These are phyloP conservation scores for Epicoccum sorghinum DNA, from an alignment of 2,329 filamentous ascomycete genomes.

Conservation along the genomic window DNA sequence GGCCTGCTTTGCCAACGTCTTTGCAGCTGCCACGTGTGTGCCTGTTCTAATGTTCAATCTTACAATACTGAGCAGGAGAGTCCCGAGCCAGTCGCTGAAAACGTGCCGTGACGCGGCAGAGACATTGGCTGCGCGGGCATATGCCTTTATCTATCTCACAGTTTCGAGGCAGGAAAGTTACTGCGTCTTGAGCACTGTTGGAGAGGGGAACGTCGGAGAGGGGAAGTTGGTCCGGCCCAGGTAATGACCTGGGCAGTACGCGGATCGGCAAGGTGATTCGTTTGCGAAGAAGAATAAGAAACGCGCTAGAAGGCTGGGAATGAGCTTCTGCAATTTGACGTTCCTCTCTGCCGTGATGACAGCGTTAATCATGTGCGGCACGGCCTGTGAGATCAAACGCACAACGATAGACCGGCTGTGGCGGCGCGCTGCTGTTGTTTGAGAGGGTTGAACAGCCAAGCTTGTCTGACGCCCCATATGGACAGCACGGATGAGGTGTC, in stretches of 20 bases:
- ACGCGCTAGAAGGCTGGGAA: constrained; percentile 21
- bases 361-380: constrained; percentile 2
- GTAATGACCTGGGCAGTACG: constrained; percentile 3
- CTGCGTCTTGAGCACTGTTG: not conserved
- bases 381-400: constrained; percentile 2
- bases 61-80: not conserved
- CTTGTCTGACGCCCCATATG: not conserved
- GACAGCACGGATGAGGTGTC: constrained; percentile 1
- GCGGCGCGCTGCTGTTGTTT: constrained; percentile 4
- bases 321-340: constrained; percentile 6
- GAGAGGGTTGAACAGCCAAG: constrained; percentile 12
- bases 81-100: not conserved
- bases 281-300: constrained; percentile 8
- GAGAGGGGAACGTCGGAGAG: constrained; percentile 2
- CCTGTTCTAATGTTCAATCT: not conserved
- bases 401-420: constrained; percentile 8
- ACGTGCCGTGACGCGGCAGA: not conserved
- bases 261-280: constrained; percentile 16
- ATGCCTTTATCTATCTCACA: not conserved
- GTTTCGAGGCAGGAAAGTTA: constrained; percentile 1
- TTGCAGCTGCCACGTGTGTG: constrained; percentile 43
- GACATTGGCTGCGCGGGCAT: not conserved
- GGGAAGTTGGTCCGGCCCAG: constrained; percentile 1
- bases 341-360: constrained; percentile 4
- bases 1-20: constrained; percentile 29